Base-by-base conservation (phyloP, 768 basidiomycete species). In the Boletus subparvulus region DNA sequence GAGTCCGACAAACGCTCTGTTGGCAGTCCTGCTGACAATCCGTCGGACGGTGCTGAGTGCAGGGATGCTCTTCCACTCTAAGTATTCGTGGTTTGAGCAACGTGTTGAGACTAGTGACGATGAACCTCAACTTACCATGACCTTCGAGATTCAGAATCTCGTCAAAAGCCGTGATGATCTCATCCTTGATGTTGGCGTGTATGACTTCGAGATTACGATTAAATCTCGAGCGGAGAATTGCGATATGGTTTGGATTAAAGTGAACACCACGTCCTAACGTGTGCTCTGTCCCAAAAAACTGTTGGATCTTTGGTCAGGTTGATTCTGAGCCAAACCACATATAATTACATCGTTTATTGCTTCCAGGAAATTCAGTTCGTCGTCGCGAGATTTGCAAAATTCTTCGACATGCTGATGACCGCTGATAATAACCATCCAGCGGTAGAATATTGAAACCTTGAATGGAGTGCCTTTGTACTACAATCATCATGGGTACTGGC, bases 171-270 rank as follows among this genome's bases (percentile, higher is more conserved):
- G 62, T 52, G 2, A 61, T 47, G 16, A 83, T 67, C 59, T 85
- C 84, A 30, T 80, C 76, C 8, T 67, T 71, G 9, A 84, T 62
- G 26, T 76, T 73, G 0, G 74, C 67, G 56, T 80, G 76, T 3
- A 75, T 60, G 4, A 50, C 55, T 2, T 63, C 69, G 12, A 84
- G 65, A 48, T 75, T 75, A 6, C 80, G 71, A 13, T 73, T 75
- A 6, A 78, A 57, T 30, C 66, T 45, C n/a, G 60, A 56, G 19
- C 70, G 72, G 9, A 76, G 40, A 26, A 77, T 51, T 2, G 50
- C 33, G 6, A 68, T 51, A 42, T 77, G 77, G 32, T 74, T 76
- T 6, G 39, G 41, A 56, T 75, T 65, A 2, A 68, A 36, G 19
- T 56, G 45, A n/a, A 74, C 53, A 33, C 72, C 64, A 1, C 53